Evolutionary conservation across 495 filamentous ascomycete genomes (phyloP).

Genomic region (Penicillium arizonense): DNA sequence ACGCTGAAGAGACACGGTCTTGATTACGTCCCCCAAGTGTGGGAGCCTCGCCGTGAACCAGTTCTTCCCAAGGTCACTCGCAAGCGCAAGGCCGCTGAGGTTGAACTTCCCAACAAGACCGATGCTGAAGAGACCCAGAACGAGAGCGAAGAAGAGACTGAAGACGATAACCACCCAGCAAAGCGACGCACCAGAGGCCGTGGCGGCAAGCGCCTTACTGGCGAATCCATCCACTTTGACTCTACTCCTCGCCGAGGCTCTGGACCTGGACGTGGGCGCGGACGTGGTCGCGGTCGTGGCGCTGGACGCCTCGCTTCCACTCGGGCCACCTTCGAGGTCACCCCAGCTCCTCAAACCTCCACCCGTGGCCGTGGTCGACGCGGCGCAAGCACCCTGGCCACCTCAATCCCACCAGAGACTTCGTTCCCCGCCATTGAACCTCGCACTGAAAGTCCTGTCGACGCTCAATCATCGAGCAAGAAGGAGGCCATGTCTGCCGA

Average conservation of each 20-base stretch:
- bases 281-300: constrained; percentile 37
- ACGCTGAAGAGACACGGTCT: constrained; percentile 31
- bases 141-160: constrained; percentile 31
- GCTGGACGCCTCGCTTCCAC: constrained; percentile 13
- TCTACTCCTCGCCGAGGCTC: constrained; percentile 22
- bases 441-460: constrained; percentile 1
- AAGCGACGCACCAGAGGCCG: constrained; percentile 39
- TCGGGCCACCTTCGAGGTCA: constrained; percentile 24
- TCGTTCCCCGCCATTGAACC: constrained; percentile 12
- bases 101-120: constrained; percentile 30
- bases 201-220: constrained; percentile 25
- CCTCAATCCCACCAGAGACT: constrained; percentile 1
- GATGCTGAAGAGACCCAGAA: constrained; percentile 30
- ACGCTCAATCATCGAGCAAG: constrained; percentile 2
- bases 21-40: constrained; percentile 35
- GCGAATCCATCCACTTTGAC: constrained; percentile 23
- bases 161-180: constrained; percentile 25
- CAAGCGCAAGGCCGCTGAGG: constrained; percentile 45
- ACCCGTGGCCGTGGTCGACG: constrained; percentile 25
- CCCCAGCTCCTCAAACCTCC: constrained; percentile 11
- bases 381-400: constrained; percentile 16
- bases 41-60: constrained; percentile 52
- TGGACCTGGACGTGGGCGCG: constrained; percentile 55
- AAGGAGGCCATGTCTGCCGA: constrained; percentile 23
- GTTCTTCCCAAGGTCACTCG: constrained; percentile 50